phyloP scores from a whole-genome alignment of 2,329 filamentous ascomycete species.

The Arthrobotrys iridis region DNA sequence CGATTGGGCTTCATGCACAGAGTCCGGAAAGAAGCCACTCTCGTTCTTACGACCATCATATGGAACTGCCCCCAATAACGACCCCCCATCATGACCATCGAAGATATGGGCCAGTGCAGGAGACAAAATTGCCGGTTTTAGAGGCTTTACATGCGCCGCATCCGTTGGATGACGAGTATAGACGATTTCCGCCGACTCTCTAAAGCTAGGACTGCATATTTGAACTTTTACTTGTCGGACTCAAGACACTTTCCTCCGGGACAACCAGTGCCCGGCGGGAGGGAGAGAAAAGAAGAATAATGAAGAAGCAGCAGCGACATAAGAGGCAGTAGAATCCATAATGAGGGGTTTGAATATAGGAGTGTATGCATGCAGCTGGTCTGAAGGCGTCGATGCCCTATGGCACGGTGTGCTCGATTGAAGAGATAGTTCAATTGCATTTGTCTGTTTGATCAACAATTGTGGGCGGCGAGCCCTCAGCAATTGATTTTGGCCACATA shows the following conservation, averaged over 20 bases:
- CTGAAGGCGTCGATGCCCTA: background rate
- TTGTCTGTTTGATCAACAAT: background rate
- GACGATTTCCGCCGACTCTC: slow-evolving; percentile 46
- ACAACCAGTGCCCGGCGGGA: slow-evolving; percentile 1
- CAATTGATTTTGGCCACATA: background rate
- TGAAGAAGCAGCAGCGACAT: no score
- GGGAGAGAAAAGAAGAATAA: background rate
- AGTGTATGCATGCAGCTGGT: background rate
- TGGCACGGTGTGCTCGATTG: no score
- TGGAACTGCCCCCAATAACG: slow-evolving; percentile 43
- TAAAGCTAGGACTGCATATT: slow-evolving; percentile 4
- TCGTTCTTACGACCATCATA: slow-evolving; percentile 20
- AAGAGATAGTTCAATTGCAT: background rate
- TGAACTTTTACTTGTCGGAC: slow-evolving; percentile 1
- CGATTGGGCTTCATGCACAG: slow-evolving; percentile 8
- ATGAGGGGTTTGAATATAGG: slow-evolving; percentile 6
- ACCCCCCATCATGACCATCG: slow-evolving; percentile 39
- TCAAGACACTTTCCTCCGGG: background rate
- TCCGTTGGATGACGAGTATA: slow-evolving; percentile 34
- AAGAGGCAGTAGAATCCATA: slow-evolving; percentile 7
- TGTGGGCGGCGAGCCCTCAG: background rate
- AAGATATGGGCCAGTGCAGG: slow-evolving; percentile 24
- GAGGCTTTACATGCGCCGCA: slow-evolving; percentile 22
- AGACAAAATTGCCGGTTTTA: slow-evolving; percentile 41
- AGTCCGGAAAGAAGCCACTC: slow-evolving; percentile 26